Evolutionary conservation across 495 filamentous ascomycete species (phyloP).

Genomic region (Elasticomyces elasticus): DNA sequence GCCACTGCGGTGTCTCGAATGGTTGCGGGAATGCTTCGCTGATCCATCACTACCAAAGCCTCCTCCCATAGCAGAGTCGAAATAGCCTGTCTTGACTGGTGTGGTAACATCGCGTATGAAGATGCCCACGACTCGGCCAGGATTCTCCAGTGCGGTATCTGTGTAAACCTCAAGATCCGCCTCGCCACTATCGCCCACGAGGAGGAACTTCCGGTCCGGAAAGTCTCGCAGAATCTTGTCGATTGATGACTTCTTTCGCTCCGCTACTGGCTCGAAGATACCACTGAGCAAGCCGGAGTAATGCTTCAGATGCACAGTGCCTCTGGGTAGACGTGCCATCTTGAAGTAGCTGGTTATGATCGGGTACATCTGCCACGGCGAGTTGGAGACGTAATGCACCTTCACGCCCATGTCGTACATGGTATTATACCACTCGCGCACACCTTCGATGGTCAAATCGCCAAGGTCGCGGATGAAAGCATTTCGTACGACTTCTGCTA

Average conservation of each 20-base stretch:
- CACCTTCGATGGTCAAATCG: constrained; percentile 74
- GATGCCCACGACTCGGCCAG: constrained; percentile 67
- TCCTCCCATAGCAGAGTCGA: constrained; percentile 56
- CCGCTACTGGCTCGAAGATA: constrained; percentile 94
- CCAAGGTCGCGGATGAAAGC: constrained; percentile 78
- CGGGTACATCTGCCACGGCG: constrained; percentile 92
- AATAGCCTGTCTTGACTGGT: constrained; percentile 55
- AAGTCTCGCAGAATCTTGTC: constrained; percentile 84
- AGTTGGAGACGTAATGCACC: constrained; percentile 87
- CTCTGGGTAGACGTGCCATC: constrained; percentile 66
- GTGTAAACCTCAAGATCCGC: constrained; percentile 97
- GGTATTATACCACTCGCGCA: constrained; percentile 75
- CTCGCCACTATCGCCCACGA: constrained; percentile 92
- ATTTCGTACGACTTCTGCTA: constrained; percentile 90
- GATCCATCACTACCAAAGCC: constrained; percentile 22
- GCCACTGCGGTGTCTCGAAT: constrained; percentile 10
- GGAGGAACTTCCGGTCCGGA: constrained; percentile 75
- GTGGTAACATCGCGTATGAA: constrained; percentile 96
- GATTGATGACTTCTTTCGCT: constrained; percentile 78
- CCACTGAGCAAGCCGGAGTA: constrained; percentile 94
- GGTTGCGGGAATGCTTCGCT: constrained; percentile 23
- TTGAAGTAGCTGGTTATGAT: constrained; percentile 75
- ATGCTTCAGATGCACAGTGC: constrained; percentile 88
- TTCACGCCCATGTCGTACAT: constrained; percentile 65
- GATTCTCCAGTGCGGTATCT: constrained; percentile 75